phyloP scores from a whole-genome alignment of 495 filamentous ascomycete species.

The Paragyromitra xinjiangensis region DNA sequence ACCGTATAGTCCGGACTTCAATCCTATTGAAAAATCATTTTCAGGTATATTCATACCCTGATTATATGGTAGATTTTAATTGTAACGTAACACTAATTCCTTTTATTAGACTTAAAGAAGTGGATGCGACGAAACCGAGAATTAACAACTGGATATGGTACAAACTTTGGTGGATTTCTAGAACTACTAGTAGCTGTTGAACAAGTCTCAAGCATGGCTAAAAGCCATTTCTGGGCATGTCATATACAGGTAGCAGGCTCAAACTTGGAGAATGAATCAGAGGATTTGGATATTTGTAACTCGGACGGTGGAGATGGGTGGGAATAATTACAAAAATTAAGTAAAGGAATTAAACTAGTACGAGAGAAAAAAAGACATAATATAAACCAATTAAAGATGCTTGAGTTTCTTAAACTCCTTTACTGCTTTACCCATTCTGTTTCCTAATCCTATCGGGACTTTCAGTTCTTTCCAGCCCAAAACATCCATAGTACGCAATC shows the following conservation, averaged over 20 bases:
- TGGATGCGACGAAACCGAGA: neutral
- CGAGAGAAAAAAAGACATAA: slow-evolving; percentile 1
- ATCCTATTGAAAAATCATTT: slow-evolving; percentile 10
- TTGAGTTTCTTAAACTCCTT: slow-evolving; percentile 11
- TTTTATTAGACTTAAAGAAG: neutral
- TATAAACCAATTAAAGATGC: slow-evolving; percentile 1
- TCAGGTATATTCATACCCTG: neutral
- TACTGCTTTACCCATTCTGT: neutral
- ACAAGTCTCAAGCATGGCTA: neutral
- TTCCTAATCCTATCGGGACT: neutral
- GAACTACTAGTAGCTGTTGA: neutral
- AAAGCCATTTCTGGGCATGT: neutral
- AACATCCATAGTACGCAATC: neutral
- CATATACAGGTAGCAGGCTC: neutral
- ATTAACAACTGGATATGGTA: neutral
- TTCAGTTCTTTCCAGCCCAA: neutral
- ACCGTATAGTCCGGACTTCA: slow-evolving; percentile 1
- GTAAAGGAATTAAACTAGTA: slow-evolving; percentile 1
- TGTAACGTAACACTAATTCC: neutral
- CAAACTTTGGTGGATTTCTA: neutral
- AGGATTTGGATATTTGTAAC: neutral
- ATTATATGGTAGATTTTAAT: neutral
- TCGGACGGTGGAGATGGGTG: neutral
- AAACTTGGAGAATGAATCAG: neutral
- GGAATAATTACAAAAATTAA: neutral